These are phyloP conservation scores for Alternaria arbusti DNA, from an alignment of 2,329 filamentous ascomycete genomes.

Conservation along the genomic window DNA sequence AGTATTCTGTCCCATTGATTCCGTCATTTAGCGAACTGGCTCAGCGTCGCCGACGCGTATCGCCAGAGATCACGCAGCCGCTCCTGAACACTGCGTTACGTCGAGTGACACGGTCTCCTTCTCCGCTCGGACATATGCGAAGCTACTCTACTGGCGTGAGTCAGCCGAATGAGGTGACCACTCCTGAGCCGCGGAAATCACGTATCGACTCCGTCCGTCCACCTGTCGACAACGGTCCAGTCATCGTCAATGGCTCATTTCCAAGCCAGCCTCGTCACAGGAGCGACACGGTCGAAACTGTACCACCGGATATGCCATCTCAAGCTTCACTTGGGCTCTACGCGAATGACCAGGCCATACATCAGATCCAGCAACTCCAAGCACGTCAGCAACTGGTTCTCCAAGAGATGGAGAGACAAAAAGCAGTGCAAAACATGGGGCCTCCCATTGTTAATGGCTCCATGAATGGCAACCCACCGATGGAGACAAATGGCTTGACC, in stretches of 20 bases:
- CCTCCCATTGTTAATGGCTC: conserved; percentile 37
- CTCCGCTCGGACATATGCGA: conserved; percentile 53
- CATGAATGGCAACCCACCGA: conserved; percentile 18
- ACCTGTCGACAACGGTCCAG: conserved; percentile 39
- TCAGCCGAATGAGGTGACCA: conserved; percentile 13
- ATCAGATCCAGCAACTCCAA: conserved; percentile 34
- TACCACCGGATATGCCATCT: conserved; percentile 26
- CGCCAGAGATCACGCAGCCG: conserved; percentile 50
- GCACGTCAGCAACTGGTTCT: conserved; percentile 40
- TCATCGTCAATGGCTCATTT: conserved; percentile 51
- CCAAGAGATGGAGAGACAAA: conserved; percentile 44
- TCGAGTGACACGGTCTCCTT: conserved; percentile 54
- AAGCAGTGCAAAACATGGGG: conserved; percentile 27
- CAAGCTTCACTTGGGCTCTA: conserved; percentile 32
- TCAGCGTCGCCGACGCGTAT: conserved; percentile 51
- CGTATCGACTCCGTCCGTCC: conserved; percentile 37
- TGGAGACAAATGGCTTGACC: conserved; percentile 29
- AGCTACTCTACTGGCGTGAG: conserved; percentile 46
- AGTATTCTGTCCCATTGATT: conserved; percentile 44
- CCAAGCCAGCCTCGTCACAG: conserved; percentile 34
- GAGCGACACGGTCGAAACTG: conserved; percentile 34
- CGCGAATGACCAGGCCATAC: conserved; percentile 29
- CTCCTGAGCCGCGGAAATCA: conserved; percentile 31
- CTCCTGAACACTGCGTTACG: conserved; percentile 46
- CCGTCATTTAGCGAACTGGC: conserved; percentile 50